Evolutionary conservation across 495 filamentous ascomycete species (phyloP).

Genomic region (Hypoxylon lienhwacheense): DNA sequence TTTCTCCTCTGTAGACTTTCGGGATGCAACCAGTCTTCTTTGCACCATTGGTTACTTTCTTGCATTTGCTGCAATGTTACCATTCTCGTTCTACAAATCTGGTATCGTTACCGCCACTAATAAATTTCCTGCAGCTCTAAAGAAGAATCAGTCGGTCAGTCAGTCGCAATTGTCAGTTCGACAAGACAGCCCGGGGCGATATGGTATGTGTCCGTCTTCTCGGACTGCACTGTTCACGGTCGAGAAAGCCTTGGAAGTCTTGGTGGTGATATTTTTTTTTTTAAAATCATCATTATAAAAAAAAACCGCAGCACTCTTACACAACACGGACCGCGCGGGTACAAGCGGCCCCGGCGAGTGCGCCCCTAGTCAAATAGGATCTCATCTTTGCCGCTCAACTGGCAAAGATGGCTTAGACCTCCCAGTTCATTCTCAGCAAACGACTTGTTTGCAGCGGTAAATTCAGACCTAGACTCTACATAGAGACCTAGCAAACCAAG

Average conservation of each 20-base stretch:
- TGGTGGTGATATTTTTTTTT: too few relatives aligned
- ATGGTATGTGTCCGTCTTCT: slow-evolving; percentile 17
- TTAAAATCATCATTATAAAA: slow-evolving; percentile 1
- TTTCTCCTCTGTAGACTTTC: slow-evolving; percentile 18
- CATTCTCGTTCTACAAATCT: slow-evolving; percentile 28
- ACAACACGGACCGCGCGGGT: slow-evolving; percentile 22
- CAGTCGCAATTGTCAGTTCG: slow-evolving; percentile 22
- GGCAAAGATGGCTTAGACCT: slow-evolving; percentile 23
- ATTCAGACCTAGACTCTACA: slow-evolving; percentile 12
- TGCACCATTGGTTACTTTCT: slow-evolving; percentile 24
- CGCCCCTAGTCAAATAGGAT: neutral
- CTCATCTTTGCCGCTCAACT: slow-evolving; percentile 28
- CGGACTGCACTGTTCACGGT: slow-evolving; percentile 5
- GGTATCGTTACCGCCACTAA: slow-evolving; percentile 34
- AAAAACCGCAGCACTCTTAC: slow-evolving; percentile 5
- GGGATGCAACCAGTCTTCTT: slow-evolving; percentile 28
- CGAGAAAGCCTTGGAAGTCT: neutral
- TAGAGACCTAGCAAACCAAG: slow-evolving; percentile 24
- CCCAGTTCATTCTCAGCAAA: slow-evolving; percentile 24
- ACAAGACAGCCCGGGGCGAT: slow-evolving; percentile 26
- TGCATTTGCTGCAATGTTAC: slow-evolving; percentile 34
- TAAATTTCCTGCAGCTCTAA: slow-evolving; percentile 30
- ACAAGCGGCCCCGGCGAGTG: slow-evolving; percentile 19
- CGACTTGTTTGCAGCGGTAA: slow-evolving; percentile 23
- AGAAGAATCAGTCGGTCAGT: slow-evolving; percentile 22